Evolutionary conservation across 495 filamentous ascomycete genomes (phyloP).

Genomic region (Daldinia caldariorum): DNA sequence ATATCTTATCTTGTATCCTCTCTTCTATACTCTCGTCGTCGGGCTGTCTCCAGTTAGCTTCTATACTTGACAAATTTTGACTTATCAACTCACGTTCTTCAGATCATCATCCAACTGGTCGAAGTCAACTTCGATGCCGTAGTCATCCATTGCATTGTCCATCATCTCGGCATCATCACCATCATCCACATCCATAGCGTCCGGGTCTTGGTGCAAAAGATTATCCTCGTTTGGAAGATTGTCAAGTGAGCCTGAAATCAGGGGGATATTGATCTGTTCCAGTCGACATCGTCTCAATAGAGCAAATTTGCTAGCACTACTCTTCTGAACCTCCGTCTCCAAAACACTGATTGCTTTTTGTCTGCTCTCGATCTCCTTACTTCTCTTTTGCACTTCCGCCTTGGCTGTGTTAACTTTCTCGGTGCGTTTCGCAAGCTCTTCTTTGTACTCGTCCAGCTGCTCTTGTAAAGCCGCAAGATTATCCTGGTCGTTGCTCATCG

Average conservation of each 20-base stretch:
- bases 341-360: conserved; percentile 78
- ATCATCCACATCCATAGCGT: conserved; percentile 90
- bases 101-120: conserved; percentile 85
- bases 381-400: conserved; percentile 83
- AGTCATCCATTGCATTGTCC: conserved; percentile 72
- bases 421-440: conserved; percentile 70
- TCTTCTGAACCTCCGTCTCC: conserved; percentile 84
- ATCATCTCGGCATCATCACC: conserved; percentile 68
- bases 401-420: conserved; percentile 85
- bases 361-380: conserved; percentile 80
- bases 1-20: conserved; percentile 80
- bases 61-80: conserved; percentile 11
- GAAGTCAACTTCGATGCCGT: conserved; percentile 93
- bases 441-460: conserved; percentile 71
- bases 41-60: conserved; percentile 57
- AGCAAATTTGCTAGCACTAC: conserved; percentile 81
- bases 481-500: conserved; percentile 74
- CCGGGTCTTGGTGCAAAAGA: conserved; percentile 70
- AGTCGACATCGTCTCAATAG: conserved; percentile 90
- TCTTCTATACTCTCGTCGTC: conserved; percentile 78
- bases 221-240: conserved; percentile 88
- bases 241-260: conserved; percentile 83
- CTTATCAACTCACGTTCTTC: conserved; percentile 68
- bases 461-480: conserved; percentile 81
- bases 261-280: conserved; percentile 87